Evolutionary conservation across 805 yeast genomes (phyloP), one percentile per base, ranked within the genome.

Genomic region (Candida sithepensis): DNA sequence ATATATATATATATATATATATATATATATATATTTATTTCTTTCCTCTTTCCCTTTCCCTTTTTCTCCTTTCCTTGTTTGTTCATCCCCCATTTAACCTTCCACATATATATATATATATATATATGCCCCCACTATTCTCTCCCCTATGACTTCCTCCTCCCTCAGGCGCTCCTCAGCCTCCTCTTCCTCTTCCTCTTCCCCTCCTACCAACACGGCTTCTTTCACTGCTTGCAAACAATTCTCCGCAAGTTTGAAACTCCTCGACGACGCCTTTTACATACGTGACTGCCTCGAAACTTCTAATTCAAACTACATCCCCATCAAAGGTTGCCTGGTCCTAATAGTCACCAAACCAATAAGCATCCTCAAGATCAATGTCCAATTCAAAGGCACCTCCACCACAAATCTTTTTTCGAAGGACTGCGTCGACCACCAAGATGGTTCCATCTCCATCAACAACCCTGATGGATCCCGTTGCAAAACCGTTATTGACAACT

Each of bases 271-370:
- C 20, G 39, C 46, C 6, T 26, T 53, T 2, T 54, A 51, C 38
- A 44, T 56, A 13, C 47, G 49, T 16, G 23, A 46, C 6, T 42
- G 43, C 14, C 16, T 34, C 5, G 21, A 34, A 5, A 39, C 46
- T 8, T 32, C 42, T 9, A 23, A 34, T 20, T 21, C 36, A 3
- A 32, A 41, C 4, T 18, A 43, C 10, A 48, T 53, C 32, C 60
- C 63, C 2, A 39, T 61, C 19, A 42, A 63, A 38, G 65, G 65
- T 1, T 54, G 50, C 42, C 39, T 61, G 12, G 44, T 47, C 5
- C 39, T 61, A 5, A 33, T 34, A 3, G 46, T 59, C 14, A 57
- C 53, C 28, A 59, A 48, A 45, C 43, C 44, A 3, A 41, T 54
- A 10, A 37, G 42, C n/a, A 41, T 55, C n/a, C 41, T 48, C 4